Evolutionary conservation across 164 flowering plant species (phyloP).

Genomic region (Macadamia tetraphylla): DNA sequence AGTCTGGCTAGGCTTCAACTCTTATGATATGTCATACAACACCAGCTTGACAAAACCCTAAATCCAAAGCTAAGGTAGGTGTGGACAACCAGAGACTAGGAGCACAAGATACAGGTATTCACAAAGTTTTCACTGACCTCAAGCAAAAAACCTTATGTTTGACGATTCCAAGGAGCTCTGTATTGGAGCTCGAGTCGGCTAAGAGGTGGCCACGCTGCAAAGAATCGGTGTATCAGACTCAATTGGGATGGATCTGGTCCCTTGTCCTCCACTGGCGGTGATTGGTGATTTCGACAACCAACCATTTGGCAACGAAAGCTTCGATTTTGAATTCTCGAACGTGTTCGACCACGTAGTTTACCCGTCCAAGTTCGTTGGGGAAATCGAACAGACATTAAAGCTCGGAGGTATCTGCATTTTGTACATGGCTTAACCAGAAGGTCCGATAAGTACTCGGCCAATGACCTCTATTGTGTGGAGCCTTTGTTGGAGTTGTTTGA

Average conservation of each 20-base stretch:
- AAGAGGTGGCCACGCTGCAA: constrained; percentile 67
- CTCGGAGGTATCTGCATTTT: constrained; percentile 70
- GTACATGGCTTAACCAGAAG: constrained; percentile 60
- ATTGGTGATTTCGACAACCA: constrained; percentile 75
- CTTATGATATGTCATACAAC: constrained; percentile 61
- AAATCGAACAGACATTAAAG: constrained; percentile 84
- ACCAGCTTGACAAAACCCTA: constrained; percentile 72
- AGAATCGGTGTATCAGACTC: constrained; percentile 67
- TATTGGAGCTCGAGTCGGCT: constrained; percentile 81
- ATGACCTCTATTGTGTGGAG: constrained; percentile 53
- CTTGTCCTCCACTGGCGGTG: constrained; percentile 69
- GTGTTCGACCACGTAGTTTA: constrained; percentile 90
- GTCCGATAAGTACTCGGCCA: constrained; percentile 79
- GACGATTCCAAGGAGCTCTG: constrained; percentile 59
- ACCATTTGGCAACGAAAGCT: constrained; percentile 58
- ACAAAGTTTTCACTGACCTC: constrained; percentile 42
- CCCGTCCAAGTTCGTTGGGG: constrained; percentile 59
- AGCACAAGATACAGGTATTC: constrained; percentile 68
- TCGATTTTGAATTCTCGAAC: constrained; percentile 89
- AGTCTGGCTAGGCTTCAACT: constrained; percentile 63
- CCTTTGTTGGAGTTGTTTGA: constrained; percentile 57
- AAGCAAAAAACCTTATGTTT: constrained; percentile 28
- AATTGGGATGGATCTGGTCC: constrained; percentile 79
- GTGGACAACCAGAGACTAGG: constrained; percentile 88
- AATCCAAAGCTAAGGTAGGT: constrained; percentile 59